A percentile compares a stretch with the other conserved stretches of the same genome.
These are phyloP conservation scores for Soucietia sequanensis DNA, from an alignment of 805 yeast genomes.

Conservation along the genomic window DNA sequence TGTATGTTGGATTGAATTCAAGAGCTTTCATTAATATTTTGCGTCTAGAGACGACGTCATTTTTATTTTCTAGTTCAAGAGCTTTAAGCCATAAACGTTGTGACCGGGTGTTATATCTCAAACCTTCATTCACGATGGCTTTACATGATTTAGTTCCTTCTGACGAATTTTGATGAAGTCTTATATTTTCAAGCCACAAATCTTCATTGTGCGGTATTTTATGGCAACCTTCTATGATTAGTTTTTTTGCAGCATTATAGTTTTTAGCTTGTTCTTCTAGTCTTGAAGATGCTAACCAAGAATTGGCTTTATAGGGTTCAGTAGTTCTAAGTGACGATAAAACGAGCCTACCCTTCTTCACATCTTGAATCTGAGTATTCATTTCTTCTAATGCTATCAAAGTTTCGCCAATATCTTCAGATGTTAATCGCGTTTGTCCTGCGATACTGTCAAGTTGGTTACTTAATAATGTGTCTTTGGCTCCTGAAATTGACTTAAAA, in stretches of 20 bases:
- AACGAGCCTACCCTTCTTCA: slow-evolving; percentile 55
- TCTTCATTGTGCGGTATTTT: slow-evolving; percentile 65
- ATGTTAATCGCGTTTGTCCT: too few relatives aligned
- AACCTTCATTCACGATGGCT: slow-evolving; percentile 63
- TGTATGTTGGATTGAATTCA: slow-evolving; percentile 57
- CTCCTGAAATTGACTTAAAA: slow-evolving; percentile 57
- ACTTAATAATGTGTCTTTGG: slow-evolving; percentile 59
- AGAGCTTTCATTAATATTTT: slow-evolving; percentile 69
- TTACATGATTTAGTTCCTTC: slow-evolving; percentile 47
- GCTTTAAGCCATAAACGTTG: slow-evolving; percentile 75
- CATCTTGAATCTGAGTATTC: slow-evolving; percentile 33
- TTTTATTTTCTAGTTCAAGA: slow-evolving; percentile 52
- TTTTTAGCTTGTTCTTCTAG: slow-evolving; percentile 68
- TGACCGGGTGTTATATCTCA: slow-evolving; percentile 54
- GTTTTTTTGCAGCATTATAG: slow-evolving; percentile 51
- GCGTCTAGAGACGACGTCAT: slow-evolving; percentile 50
- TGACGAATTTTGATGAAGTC: slow-evolving; percentile 50
- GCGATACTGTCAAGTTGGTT: slow-evolving; percentile 46
- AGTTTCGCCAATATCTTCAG: slow-evolving; percentile 25
- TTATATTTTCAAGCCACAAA: slow-evolving; percentile 79
- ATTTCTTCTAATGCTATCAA: slow-evolving; percentile 16
- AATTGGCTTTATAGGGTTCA: slow-evolving; percentile 70
- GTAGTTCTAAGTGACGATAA: slow-evolving; percentile 67
- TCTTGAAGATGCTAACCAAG: slow-evolving; percentile 86
- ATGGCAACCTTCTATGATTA: slow-evolving; percentile 74